Evolutionary conservation across 495 filamentous ascomycete genomes (phyloP).

Genomic region (Wilcoxina mikolae): DNA sequence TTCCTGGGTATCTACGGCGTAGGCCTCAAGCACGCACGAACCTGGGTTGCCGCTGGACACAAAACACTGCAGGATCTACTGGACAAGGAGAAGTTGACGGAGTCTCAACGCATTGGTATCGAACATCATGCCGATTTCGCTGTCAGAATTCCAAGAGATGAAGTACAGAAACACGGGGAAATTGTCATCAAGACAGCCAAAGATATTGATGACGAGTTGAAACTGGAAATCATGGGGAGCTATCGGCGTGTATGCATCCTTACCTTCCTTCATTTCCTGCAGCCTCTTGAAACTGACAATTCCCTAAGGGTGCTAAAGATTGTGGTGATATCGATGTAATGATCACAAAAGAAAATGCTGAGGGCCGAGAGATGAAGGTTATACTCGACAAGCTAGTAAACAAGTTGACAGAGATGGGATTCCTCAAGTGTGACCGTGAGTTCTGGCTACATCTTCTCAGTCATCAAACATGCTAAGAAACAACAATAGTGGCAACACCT

Average conservation of each 20-base stretch:
- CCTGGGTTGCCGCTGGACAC: slow-evolving; percentile 67
- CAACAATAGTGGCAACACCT: slow-evolving; percentile 7
- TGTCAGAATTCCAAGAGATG: slow-evolving; percentile 62
- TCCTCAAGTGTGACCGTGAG: slow-evolving; percentile 36
- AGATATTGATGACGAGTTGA: slow-evolving; percentile 45
- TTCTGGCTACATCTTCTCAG: not conserved
- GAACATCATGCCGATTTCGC: slow-evolving; percentile 72
- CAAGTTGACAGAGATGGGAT: slow-evolving; percentile 43
- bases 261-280: not conserved
- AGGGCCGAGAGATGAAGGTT: slow-evolving; percentile 8
- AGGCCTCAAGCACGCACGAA: slow-evolving; percentile 45
- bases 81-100: slow-evolving; percentile 48
- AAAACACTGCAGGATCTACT: slow-evolving; percentile 58
- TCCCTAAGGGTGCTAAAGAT: slow-evolving; percentile 39
- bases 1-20: slow-evolving; percentile 75
- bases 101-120: slow-evolving; percentile 64
- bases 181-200: slow-evolving; percentile 50
- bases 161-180: slow-evolving; percentile 56
- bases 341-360: slow-evolving; percentile 46
- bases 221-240: slow-evolving; percentile 43
- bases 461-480: not conserved
- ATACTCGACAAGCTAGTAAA: slow-evolving; percentile 43
- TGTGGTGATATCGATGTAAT: slow-evolving; percentile 55
- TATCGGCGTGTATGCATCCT: slow-evolving; percentile 46
- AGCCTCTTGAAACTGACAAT: slow-evolving; percentile 43